Evolutionary conservation across 768 basidiomycete genomes (phyloP).

Genomic region (Trametes cingulata): DNA sequence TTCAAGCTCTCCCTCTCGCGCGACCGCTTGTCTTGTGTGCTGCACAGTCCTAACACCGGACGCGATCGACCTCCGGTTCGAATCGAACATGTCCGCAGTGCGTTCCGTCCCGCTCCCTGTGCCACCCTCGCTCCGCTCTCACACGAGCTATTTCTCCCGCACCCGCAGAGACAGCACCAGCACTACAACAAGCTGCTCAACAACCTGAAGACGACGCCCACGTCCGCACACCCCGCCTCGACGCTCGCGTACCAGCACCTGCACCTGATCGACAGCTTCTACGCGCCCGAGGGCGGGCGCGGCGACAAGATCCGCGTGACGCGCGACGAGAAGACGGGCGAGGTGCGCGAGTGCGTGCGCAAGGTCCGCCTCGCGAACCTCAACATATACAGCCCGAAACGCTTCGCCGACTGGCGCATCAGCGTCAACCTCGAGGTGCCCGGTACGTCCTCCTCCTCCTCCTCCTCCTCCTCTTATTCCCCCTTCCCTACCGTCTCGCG

Average conservation of each 20-base stretch:
- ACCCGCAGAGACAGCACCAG: conserved; percentile 74
- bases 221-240: conserved; percentile 52
- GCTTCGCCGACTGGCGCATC: conserved; percentile 86
- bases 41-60: conserved; percentile 67
- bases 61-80: conserved; percentile 68
- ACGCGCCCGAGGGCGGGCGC: conserved; percentile 42
- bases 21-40: background rate
- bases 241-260: conserved; percentile 77
- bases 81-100: conserved; percentile 91
- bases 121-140: background rate
- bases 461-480: background rate
- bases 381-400: conserved; percentile 83
- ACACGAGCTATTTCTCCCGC: background rate
- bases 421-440: conserved; percentile 92
- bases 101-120: conserved; percentile 21
- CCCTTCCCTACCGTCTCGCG: background rate
- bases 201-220: conserved; percentile 62
- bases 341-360: conserved; percentile 67
- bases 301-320: conserved; percentile 80
- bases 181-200: conserved; percentile 90
- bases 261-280: conserved; percentile 80
- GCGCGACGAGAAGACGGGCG: conserved; percentile 69
- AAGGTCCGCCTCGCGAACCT: conserved; percentile 87
- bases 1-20: background rate
- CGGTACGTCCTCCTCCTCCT: conserved; percentile 47